phyloP scores from a whole-genome alignment of 768 basidiomycete genomes.

The Leccinum pellstonianum region DNA sequence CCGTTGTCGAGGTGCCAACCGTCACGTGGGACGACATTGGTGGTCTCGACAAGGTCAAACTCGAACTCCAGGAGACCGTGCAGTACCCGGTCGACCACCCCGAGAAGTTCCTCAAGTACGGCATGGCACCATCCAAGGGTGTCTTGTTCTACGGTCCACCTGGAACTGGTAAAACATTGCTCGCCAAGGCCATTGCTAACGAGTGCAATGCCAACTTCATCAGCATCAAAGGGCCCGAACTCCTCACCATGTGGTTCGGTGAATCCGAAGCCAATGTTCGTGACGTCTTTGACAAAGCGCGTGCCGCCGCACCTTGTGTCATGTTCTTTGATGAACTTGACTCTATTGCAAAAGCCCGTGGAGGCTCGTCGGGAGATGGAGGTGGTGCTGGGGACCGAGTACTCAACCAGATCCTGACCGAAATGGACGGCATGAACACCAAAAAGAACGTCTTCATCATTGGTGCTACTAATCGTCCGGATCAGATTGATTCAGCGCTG shows the following conservation, averaged over 20 bases:
- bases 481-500: constrained; percentile 91
- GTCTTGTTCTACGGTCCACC: constrained; percentile 99
- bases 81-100: constrained; percentile 99
- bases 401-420: constrained; percentile 93
- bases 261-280: constrained; percentile 99
- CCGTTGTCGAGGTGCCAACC: constrained; percentile 98
- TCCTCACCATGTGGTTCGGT: constrained; percentile 99
- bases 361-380: constrained; percentile 77
- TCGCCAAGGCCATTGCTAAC: constrained; percentile 98
- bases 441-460: constrained; percentile 99
- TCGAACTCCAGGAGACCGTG: constrained; percentile 97
- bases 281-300: constrained; percentile 99
- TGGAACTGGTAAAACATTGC: constrained; percentile 98
- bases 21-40: constrained; percentile 99
- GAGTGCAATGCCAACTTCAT: constrained; percentile 99
- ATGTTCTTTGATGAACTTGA: constrained; percentile 99
- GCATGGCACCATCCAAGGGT: constrained; percentile 99
- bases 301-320: constrained; percentile 97
- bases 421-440: constrained; percentile 98
- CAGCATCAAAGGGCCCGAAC: constrained; percentile 98
- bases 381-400: constrained; percentile 98
- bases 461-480: constrained; percentile 94
- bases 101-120: constrained; percentile 99
- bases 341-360: constrained; percentile 97
- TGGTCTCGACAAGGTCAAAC: constrained; percentile 99